These are phyloP conservation scores for Suhomyces chickasaworum DNA, from an alignment of 1,139 yeast genomes.

Conservation along the genomic window DNA sequence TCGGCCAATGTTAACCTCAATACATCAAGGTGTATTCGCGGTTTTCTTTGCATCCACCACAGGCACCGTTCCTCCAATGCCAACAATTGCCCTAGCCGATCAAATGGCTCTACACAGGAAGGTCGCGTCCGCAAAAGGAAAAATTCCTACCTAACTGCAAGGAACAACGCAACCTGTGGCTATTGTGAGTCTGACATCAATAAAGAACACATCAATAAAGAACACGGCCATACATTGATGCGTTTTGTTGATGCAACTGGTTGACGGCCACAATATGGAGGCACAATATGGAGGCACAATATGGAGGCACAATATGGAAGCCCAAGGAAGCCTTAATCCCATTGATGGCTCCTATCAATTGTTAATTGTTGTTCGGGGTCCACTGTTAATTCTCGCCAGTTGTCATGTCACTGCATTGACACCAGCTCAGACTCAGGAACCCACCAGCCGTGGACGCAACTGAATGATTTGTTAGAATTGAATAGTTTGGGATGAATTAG, in stretches of 20 bases:
- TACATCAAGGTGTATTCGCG: background rate
- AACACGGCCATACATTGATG: background rate
- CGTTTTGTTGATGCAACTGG: background rate
- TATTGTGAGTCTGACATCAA: background rate
- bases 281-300: no score
- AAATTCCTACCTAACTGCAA: conserved; percentile 4
- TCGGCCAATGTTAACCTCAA: background rate
- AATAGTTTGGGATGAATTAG: no score
- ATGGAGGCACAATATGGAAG: background rate
- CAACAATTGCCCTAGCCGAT: conserved; percentile 1
- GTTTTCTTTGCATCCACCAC: background rate
- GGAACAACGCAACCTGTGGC: conserved; percentile 2
- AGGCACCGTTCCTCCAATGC: background rate
- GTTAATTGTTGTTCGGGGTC: background rate
- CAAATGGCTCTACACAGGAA: conserved; percentile 2
- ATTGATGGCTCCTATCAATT: no score
- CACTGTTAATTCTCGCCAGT: background rate
- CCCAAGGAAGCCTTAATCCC: no score
- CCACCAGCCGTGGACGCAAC: no score
- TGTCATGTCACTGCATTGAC: background rate
- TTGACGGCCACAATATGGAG: background rate
- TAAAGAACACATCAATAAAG: background rate
- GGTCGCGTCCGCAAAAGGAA: conserved; percentile 11
- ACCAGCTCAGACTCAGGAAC: no score
- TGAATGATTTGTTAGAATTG: no score